Base-by-base conservation (phyloP, 805 yeast genomes). In the Metschnikowia noctiluminum region DNA sequence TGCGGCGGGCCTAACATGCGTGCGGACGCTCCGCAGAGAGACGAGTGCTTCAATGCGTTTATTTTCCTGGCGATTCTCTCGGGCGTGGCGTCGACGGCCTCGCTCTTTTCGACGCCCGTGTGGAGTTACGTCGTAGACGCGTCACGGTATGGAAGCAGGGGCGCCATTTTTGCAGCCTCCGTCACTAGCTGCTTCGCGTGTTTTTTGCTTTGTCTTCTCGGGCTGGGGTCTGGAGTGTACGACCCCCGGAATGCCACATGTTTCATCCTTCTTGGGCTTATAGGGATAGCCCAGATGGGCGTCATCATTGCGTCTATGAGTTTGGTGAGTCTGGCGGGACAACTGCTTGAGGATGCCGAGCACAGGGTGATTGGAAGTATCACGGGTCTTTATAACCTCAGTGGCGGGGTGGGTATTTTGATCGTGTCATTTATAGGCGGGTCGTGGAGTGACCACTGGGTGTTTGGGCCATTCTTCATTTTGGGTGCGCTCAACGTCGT, bases 351-450 rank as follows among this genome's bases (percentile, higher is more conserved):
- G 26, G 60, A 54, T 11, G 54, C 56, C 35, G 63, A 61, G 39
- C 57, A 79, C 31, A 74, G 79, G 6, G 78, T 74, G 45, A 77
- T 79, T 42, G 90, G 90, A n/a, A 73, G 86, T 2, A 75, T 85
- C 37, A 77, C 85, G 43, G 92, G 92, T 7, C 78, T 83, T 11
- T 83, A 81, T 60, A 77, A 85, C n/a, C 74, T 85, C 46, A 69
- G 77, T 54, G 90, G 89, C 14, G 88, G 88, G 0, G 43, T 82
- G 7, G 92, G 92, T 2, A 82, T 85, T 28, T 65, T 85, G 48
- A 45, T 82, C 1, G 66, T 84, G 28, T 77, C 83, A 34, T 80
- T 79, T 57, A 34, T 82, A 9, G 91, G 90, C 6, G 90, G 90
- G 4, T 58, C 66, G 13, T 67, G 80, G 54, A 78, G 85, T 26